Evolutionary conservation across 2,329 filamentous ascomycete species (phyloP), one percentile per base, ranked within the genome.

Genomic region (Penicillium sp.): DNA sequence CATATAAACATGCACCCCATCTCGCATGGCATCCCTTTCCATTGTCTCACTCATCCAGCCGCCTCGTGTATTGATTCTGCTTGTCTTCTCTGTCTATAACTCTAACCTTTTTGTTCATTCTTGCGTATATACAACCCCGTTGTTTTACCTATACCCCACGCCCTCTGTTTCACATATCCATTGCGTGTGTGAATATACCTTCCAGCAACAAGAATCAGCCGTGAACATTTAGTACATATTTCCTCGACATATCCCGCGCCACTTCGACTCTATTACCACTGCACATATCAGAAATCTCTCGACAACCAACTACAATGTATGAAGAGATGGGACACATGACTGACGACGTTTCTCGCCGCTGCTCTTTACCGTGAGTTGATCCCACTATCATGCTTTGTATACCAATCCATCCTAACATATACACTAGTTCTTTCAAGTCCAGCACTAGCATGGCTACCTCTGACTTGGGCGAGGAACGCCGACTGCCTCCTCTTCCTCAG

Each of bases 1-100:
- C 63, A 70, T 72, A 72, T 72, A 72, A 72, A 67, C 67, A 69
- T 69, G 64, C 62, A 63, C 55, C 60, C 55, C 58, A 63, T 55
- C 61, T 67, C 67, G 59, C 40, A 50, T 29, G 61, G 38, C 59
- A 53, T 59, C 55, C 53, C 54, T 57, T 56, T 60, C 40, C 47
- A 60, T 57, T 62, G 47, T 61, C 48, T 67, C 64, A 61, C 57
- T 62, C 62, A 59, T 59, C 57, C 61, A 44, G 23, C 56, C 53
- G 53, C 61, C 67, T 68, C 64, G 64, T 63, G 63, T 62, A 47
- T 57, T 18, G 27, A 58, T 51, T 53, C 41, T 38, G 55, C 61
- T 59, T 55, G 47, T 51, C 51, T 47, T 30, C 23, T 35, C 38
- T 56, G 51, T 54, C 18, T 44, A 54, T 54, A 50, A 35, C 34